Conservation (phyloP, 2,329 filamentous ascomycete genomes). For the Pseudogymnoascus sp. region DNA sequence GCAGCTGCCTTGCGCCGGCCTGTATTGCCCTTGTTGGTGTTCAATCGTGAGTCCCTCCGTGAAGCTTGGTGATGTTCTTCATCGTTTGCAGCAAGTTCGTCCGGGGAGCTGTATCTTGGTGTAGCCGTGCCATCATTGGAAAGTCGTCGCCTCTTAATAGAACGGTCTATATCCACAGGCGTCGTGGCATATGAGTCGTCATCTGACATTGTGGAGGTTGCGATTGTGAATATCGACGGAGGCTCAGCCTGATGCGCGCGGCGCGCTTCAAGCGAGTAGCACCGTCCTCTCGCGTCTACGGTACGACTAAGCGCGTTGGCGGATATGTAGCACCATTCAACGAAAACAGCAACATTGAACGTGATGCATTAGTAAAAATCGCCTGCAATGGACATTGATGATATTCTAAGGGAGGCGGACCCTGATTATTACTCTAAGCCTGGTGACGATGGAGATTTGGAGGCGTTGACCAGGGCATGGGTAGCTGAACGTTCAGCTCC, state of each 20-base stretch:
- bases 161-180: not conserved
- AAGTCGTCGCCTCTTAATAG: conserved; percentile 21
- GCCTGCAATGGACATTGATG: conserved; percentile 65
- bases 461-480: conserved; percentile 86
- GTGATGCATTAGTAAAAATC: not conserved
- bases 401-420: conserved; percentile 69
- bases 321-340: not conserved
- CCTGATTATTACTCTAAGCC: conserved; percentile 44
- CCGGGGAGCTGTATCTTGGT: conserved; percentile 38
- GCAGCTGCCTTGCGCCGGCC: not conserved
- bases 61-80: conserved; percentile 29
- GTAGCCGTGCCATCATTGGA: conserved; percentile 34
- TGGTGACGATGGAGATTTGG: conserved; percentile 52
- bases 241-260: not conserved
- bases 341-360: not conserved
- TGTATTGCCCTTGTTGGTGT: not conserved
- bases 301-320: not conserved
- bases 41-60: conserved; percentile 28
- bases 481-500: conserved; percentile 84
- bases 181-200: not conserved
- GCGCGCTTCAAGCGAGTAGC: not conserved
- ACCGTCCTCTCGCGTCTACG: not conserved
- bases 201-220: not conserved
- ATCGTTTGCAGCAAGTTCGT: conserved; percentile 28
- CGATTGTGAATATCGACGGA: not conserved